Percentiles rank a stretch among this genome's conserved stretches.
Evolutionary conservation across 208 protist genomes (phyloP).

Genomic region (Angomonas desouzai): DNA sequence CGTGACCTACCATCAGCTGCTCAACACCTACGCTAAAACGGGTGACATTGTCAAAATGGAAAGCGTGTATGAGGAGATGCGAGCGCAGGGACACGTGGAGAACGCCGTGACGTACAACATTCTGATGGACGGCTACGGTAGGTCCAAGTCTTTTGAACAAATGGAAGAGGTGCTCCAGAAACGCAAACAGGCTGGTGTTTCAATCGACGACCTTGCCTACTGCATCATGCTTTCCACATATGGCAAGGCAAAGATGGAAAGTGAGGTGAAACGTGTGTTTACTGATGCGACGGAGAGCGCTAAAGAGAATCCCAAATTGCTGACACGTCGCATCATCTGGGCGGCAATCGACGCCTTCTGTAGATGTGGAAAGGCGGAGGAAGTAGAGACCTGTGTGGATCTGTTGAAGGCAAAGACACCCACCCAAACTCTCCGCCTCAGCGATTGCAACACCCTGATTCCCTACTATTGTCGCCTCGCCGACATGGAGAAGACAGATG

Average conservation of each 20-base stretch:
- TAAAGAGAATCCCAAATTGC: slow-evolving; percentile 20
- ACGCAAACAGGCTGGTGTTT: slow-evolving; percentile 39
- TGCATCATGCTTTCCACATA: slow-evolving; percentile 81
- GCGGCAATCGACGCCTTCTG: slow-evolving; percentile 80
- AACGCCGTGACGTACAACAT: slow-evolving; percentile 89
- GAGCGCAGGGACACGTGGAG: slow-evolving; percentile 53
- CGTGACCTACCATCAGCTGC: slow-evolving; percentile 87
- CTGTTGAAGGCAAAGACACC: slow-evolving; percentile 22
- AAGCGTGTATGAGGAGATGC: slow-evolving; percentile 59
- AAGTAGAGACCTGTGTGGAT: slow-evolving; percentile 56
- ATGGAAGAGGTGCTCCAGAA: slow-evolving; percentile 65
- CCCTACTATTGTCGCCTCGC: slow-evolving; percentile 81
- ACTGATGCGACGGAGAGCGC: slow-evolving; percentile 25
- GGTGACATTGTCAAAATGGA: slow-evolving; percentile 86
- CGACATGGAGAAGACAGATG: slow-evolving; percentile 71
- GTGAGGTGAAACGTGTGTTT: slow-evolving; percentile 66
- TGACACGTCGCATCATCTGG: slow-evolving; percentile 69
- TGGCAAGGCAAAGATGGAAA: slow-evolving; percentile 46
- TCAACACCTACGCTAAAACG: slow-evolving; percentile 85
- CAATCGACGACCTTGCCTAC: slow-evolving; percentile 77
- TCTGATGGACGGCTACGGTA: slow-evolving; percentile 76
- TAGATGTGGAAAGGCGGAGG: slow-evolving; percentile 47
- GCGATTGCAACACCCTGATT: slow-evolving; percentile 59
- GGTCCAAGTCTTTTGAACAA: slow-evolving; percentile 65
- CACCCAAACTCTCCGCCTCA: slow-evolving; percentile 18